Evolutionary conservation across 2,329 filamentous ascomycete genomes (phyloP), one percentile per base, ranked within the genome.

Genomic region (Purpureocillium takamizusanense): DNA sequence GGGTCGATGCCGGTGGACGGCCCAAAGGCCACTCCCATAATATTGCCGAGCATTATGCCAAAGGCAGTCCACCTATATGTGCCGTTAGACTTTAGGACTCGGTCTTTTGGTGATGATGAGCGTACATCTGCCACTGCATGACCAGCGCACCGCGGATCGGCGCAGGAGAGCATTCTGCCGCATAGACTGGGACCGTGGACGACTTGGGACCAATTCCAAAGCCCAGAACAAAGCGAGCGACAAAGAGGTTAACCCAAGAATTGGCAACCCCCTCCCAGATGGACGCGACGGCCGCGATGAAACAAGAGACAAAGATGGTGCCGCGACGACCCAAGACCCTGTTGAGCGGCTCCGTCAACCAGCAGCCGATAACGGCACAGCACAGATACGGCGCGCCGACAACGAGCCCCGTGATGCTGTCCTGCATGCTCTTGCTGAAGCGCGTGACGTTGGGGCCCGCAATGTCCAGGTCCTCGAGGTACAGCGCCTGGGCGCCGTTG

Each of bases 141-240:
- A 87, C 83, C 8, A 89, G 65, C 10, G 80, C 82, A 46, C 83
- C 81, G 46, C 82, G 74, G 38, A 86, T 78, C 4, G 65, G 53
- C 2, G 80, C 75, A 0, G 82, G 82, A 0, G 77, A 72, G 33
- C 75, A 82, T 54, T 87, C 83, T 2, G 83, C 82, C 1, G 81
- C 77, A 49, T 84, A 88, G 33, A 88, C 76, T 0, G 83, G 83
- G 0, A 80, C 74, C 1, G 69, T 76, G 4, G 70, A 70, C 12
- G 74, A 72, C 52, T 83, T 83, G 23, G 75, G 68, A 7, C 80
- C 80, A 46, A 83, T 80, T 2, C 76, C 80, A 31, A 86, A 70
- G 1, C 83, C 83, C 41, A 86, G 68, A 11, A 77, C 63, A 46
- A 85, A 77, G 17, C 82, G 72, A 33, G 74, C 76, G 36, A 76